These are phyloP conservation scores for Penicillium steckii DNA, from an alignment of 495 filamentous ascomycete species.

Conservation along the genomic window DNA sequence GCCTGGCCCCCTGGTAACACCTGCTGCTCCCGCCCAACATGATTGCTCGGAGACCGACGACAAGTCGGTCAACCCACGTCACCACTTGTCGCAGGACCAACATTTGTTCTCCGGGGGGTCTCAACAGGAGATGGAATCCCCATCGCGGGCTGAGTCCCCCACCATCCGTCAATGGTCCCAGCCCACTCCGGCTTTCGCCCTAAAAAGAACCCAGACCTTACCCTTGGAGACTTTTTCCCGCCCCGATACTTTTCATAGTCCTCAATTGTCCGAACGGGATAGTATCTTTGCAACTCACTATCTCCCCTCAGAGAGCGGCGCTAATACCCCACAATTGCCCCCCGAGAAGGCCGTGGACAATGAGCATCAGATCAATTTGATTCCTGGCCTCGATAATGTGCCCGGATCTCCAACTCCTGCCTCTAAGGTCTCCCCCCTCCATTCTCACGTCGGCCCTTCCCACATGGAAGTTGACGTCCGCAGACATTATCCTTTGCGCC, in stretches of 20 bases:
- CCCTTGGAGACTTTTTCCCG: slow-evolving; percentile 29
- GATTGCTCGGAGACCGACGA: slow-evolving; percentile 41
- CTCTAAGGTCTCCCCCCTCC: slow-evolving; percentile 38
- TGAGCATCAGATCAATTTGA: slow-evolving; percentile 30
- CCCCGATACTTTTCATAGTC: slow-evolving; percentile 32
- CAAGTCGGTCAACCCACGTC: slow-evolving; percentile 42
- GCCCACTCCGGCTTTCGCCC: slow-evolving; percentile 27
- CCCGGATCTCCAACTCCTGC: slow-evolving; percentile 33
- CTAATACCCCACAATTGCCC: slow-evolving; percentile 48
- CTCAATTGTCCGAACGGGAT: slow-evolving; percentile 60
- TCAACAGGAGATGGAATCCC: slow-evolving; percentile 30
- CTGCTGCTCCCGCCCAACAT: slow-evolving; percentile 46
- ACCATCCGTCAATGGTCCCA: slow-evolving; percentile 38
- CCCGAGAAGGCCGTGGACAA: slow-evolving; percentile 34
- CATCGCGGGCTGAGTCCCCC: slow-evolving; percentile 43
- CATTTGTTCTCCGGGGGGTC: slow-evolving; percentile 32
- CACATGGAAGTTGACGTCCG: slow-evolving; percentile 47
- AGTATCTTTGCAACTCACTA: slow-evolving; percentile 66
- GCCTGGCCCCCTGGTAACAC: slow-evolving; percentile 51
- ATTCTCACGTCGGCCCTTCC: slow-evolving; percentile 33
- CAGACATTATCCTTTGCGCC: slow-evolving; percentile 36
- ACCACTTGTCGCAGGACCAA: slow-evolving; percentile 36
- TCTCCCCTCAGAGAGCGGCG: slow-evolving; percentile 47
- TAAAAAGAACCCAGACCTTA: slow-evolving; percentile 38
- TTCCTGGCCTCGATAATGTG: slow-evolving; percentile 32